Percentiles rank a stretch among this genome's conserved stretches.
Conservation (phyloP, 176 grass and related monocot genomes). For the Chloris gayana region DNA sequence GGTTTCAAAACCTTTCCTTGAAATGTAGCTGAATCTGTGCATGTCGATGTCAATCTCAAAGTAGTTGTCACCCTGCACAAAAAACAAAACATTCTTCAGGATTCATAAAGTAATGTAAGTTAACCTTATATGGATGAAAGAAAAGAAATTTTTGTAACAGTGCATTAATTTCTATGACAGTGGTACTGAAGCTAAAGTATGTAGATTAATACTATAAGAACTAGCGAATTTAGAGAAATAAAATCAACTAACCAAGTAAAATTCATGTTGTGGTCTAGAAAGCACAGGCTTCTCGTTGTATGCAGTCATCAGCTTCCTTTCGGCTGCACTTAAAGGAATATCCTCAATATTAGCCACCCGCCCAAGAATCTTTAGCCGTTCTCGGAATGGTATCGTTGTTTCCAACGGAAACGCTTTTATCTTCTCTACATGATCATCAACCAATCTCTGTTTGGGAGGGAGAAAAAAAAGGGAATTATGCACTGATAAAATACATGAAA, state of each 20-base stretch:
- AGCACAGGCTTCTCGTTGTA: slow-evolving; percentile 99
- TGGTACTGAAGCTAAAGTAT: not conserved
- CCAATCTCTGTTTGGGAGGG: slow-evolving; percentile 62
- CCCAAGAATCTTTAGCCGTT: slow-evolving; percentile 92
- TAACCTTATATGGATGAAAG: slow-evolving; percentile 2
- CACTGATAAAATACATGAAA: slow-evolving; percentile 15
- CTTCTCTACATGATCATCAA: slow-evolving; percentile 88
- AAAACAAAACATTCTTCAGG: slow-evolving; percentile 31
- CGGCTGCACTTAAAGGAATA: slow-evolving; percentile 81
- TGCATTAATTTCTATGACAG: slow-evolving; percentile 7
- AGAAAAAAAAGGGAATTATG: slow-evolving; percentile 12
- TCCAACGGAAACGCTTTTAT: slow-evolving; percentile 86
- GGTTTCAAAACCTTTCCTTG: slow-evolving; percentile 93
- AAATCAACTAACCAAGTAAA: slow-evolving; percentile 72
- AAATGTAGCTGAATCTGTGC: slow-evolving; percentile 99
- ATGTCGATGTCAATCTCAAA: slow-evolving; percentile 97
- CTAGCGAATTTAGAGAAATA: not conserved
- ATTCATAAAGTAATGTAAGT: not conserved
- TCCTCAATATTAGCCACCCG: slow-evolving; percentile 92
- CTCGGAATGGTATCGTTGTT: slow-evolving; percentile 71
- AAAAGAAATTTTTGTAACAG: slow-evolving; percentile 12
- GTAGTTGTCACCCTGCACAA: slow-evolving; percentile 83
- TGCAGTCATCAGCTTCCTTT: slow-evolving; percentile 93
- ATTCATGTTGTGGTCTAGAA: slow-evolving; percentile 92
- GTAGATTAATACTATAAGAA: slow-evolving; percentile 10